phyloP scores from a whole-genome alignment of 345 rosid genomes.

The Zanthoxylum bungeanum region DNA sequence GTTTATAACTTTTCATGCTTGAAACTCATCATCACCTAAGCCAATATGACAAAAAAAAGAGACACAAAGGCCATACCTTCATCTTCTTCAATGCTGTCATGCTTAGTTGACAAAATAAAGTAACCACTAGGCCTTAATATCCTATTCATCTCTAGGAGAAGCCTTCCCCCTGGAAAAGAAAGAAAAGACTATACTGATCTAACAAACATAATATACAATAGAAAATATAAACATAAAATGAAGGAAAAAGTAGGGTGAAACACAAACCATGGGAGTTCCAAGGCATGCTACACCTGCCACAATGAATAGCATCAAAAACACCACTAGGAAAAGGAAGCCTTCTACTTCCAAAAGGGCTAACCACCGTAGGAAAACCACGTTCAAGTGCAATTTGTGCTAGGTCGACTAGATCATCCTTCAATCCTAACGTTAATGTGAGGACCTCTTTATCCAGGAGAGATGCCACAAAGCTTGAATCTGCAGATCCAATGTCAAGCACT shows the following conservation, averaged over 20 bases:
- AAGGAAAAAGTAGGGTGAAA: background rate
- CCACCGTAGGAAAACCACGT: constrained; percentile 80
- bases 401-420: constrained; percentile 89
- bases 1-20: background rate
- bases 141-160: constrained; percentile 91
- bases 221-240: background rate
- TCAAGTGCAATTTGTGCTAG: constrained; percentile 87
- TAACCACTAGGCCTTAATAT: constrained; percentile 85
- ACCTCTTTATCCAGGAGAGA: constrained; percentile 80
- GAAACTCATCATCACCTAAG: constrained; percentile 7
- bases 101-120: constrained; percentile 78
- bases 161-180: constrained; percentile 61
- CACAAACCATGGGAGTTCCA: constrained; percentile 83
- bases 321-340: constrained; percentile 93
- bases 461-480: constrained; percentile 70
- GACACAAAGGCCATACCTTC: constrained; percentile 54
- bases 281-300: constrained; percentile 68
- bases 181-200: background rate
- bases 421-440: constrained; percentile 68
- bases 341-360: constrained; percentile 66
- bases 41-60: background rate
- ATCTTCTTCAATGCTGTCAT: constrained; percentile 69
- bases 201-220: background rate
- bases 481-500: constrained; percentile 78
- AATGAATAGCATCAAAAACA: constrained; percentile 87